A percentile compares a stretch with the other conserved stretches of the same genome.
Conservation (phyloP, 2,329 filamentous ascomycete species). For the Talaromyces atroroseus region DNA sequence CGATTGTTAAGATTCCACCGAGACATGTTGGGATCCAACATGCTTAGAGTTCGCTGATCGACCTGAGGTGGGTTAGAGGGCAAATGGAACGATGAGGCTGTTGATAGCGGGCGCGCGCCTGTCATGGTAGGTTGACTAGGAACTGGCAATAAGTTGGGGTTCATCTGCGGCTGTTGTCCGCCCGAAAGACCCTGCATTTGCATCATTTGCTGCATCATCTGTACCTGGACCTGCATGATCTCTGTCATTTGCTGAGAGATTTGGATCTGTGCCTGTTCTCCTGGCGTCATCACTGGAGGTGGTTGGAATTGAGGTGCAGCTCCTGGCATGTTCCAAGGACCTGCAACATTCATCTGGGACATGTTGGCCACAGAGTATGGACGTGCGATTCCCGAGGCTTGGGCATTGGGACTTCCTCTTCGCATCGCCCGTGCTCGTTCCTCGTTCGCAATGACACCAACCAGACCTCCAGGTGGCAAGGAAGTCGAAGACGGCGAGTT, state of each 20-base stretch:
- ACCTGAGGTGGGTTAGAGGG: conserved; percentile 25
- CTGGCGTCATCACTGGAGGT: conserved; percentile 45
- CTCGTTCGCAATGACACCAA: conserved; percentile 82
- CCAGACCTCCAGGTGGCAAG: conserved; percentile 69
- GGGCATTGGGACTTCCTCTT: conserved; percentile 68
- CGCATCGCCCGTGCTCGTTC: conserved; percentile 73
- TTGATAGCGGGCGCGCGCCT: conserved; percentile 45
- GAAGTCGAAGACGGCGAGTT: conserved; percentile 27
- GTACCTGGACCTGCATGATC: conserved; percentile 92
- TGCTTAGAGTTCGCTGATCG: conserved; percentile 68
- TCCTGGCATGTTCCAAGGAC: conserved; percentile 12
- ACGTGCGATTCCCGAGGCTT: conserved; percentile 40
- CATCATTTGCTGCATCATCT: conserved; percentile 70
- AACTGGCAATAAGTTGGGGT: conserved; percentile 19
- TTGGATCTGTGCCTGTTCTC: conserved; percentile 70
- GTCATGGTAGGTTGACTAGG: conserved; percentile 21
- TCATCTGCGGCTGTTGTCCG: conserved; percentile 28
- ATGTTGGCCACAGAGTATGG: conserved; percentile 34
- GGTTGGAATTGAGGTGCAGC: conserved; percentile 17
- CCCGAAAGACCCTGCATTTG: conserved; percentile 55
- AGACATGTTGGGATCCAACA: conserved; percentile 62
- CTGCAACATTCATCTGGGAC: conserved; percentile 17
- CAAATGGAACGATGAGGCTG: conserved; percentile 31
- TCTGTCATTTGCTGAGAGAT: conserved; percentile 79
- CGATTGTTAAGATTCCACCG: conserved; percentile 30